Percentiles rank a stretch among this genome's conserved stretches.
These are phyloP conservation scores for Amaranthus hypochondriacus DNA, from an alignment of 148 eudicot species.

Conservation along the genomic window DNA sequence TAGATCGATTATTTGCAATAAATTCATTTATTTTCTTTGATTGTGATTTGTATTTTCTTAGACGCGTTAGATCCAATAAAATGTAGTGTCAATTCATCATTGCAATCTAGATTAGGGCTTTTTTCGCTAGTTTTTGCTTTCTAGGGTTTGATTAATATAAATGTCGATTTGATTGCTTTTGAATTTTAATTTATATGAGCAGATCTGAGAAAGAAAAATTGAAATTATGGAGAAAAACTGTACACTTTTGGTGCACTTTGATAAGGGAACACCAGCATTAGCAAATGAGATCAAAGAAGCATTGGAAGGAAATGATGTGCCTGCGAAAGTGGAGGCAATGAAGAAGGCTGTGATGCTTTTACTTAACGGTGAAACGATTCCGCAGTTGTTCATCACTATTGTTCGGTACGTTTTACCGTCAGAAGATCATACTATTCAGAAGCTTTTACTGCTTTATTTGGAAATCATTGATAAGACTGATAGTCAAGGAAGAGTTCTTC, in stretches of 20 bases:
- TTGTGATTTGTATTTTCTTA: too few species aligned
- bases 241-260: constrained; percentile 59
- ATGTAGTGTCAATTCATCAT: constrained; percentile 12
- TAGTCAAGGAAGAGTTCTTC: constrained; percentile 55
- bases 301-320: constrained; percentile 61
- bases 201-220: constrained; percentile 17
- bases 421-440: constrained; percentile 70
- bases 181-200: background rate
- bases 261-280: constrained; percentile 73
- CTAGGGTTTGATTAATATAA: background rate
- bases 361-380: constrained; percentile 72
- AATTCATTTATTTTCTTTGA: too few species aligned
- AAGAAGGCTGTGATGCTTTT: constrained; percentile 76
- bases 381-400: constrained; percentile 66
- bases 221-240: constrained; percentile 67
- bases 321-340: constrained; percentile 65
- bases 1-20: too few species aligned
- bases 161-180: too few species aligned
- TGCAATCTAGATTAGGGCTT: constrained; percentile 11
- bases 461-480: constrained; percentile 80
- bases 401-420: constrained; percentile 75
- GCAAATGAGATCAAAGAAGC: constrained; percentile 84
- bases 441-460: constrained; percentile 59
- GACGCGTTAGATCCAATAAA: constrained; percentile 13
- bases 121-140: background rate